phyloP scores from a whole-genome alignment of 169 alveolate genomes.

The Plasmodium berghei region DNA sequence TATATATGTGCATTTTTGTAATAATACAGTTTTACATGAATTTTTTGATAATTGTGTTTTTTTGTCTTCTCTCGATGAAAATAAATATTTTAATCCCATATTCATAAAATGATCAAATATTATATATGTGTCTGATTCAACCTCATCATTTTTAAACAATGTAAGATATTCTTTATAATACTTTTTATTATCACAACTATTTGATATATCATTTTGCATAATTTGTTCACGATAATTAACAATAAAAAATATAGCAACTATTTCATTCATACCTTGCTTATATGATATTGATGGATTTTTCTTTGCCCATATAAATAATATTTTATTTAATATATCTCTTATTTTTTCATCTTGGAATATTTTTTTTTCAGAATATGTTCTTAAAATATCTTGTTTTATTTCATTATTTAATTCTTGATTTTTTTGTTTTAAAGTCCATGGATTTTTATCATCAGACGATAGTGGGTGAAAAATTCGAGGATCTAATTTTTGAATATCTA shows the following conservation, averaged over 20 bases:
- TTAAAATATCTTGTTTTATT: conserved; percentile 84
- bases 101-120: conserved; percentile 85
- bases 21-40: conserved; percentile 79
- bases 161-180: conserved; percentile 26
- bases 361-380: conserved; percentile 84
- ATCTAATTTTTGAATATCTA: conserved; percentile 77
- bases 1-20: conserved; percentile 85
- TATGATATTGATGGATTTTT: conserved; percentile 82
- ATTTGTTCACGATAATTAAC: conserved; percentile 75
- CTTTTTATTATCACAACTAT: conserved; percentile 10
- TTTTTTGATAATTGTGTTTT: conserved; percentile 25
- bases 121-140: conserved; percentile 88
- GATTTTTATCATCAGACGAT: conserved; percentile 84
- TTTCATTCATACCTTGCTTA: conserved; percentile 86
- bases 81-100: conserved; percentile 86
- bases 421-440: conserved; percentile 83
- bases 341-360: conserved; percentile 80
- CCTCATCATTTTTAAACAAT: conserved; percentile 70
- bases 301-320: conserved; percentile 83
- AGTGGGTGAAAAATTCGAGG: conserved; percentile 86
- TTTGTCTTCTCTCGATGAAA: conserved; percentile 78
- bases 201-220: background rate
- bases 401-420: conserved; percentile 80
- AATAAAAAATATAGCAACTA: conserved; percentile 82
- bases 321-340: conserved; percentile 79